A percentile compares a stretch with the other conserved stretches of the same genome.
These are phyloP conservation scores for Pestalotiopsis fici DNA, from an alignment of 2,329 filamentous ascomycete genomes.

Conservation along the genomic window DNA sequence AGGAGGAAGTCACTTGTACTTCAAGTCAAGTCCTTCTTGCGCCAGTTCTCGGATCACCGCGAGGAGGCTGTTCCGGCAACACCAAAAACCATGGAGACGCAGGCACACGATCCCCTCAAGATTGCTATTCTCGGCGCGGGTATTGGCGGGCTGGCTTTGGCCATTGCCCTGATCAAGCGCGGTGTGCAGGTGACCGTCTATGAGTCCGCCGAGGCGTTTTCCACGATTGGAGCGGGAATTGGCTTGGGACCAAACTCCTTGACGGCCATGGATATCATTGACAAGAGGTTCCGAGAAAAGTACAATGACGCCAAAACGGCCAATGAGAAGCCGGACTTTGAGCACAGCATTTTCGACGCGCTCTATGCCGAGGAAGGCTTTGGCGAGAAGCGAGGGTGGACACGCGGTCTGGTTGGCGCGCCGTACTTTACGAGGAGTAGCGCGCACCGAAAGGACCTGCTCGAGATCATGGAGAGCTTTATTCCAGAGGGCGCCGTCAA, in stretches of 20 bases:
- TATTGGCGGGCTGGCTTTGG: slow-evolving; percentile 28
- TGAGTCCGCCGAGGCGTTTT: slow-evolving; percentile 25
- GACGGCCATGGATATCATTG: slow-evolving; percentile 41
- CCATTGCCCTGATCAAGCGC: slow-evolving; percentile 28
- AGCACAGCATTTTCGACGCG: slow-evolving; percentile 41
- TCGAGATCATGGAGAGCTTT: slow-evolving; percentile 40
- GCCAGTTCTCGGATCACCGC: slow-evolving; percentile 1
- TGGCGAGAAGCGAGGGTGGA: slow-evolving; percentile 36
- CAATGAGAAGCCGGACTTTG: slow-evolving; percentile 36
- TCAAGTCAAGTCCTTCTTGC: slow-evolving; percentile 12
- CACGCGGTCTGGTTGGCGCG: slow-evolving; percentile 35
- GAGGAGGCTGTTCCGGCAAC: neutral
- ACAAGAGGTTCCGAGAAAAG: slow-evolving; percentile 33
- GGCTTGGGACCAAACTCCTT: slow-evolving; percentile 42
- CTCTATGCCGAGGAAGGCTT: slow-evolving; percentile 39
- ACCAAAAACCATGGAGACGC: neutral
- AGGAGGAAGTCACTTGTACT: slow-evolving; percentile 9
- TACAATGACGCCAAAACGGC: slow-evolving; percentile 39
- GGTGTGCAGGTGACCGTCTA: slow-evolving; percentile 26
- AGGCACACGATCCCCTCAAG: slow-evolving; percentile 8
- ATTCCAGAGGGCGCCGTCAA: slow-evolving; percentile 24
- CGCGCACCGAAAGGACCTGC: slow-evolving; percentile 40
- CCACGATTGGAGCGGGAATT: slow-evolving; percentile 30
- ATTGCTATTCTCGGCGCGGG: slow-evolving; percentile 29
- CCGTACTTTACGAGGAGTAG: slow-evolving; percentile 37